A percentile compares a stretch with the other conserved stretches of the same genome.
These are phyloP conservation scores for Pythium biforme DNA, from an alignment of 352 stramenopile genomes.

Conservation along the genomic window DNA sequence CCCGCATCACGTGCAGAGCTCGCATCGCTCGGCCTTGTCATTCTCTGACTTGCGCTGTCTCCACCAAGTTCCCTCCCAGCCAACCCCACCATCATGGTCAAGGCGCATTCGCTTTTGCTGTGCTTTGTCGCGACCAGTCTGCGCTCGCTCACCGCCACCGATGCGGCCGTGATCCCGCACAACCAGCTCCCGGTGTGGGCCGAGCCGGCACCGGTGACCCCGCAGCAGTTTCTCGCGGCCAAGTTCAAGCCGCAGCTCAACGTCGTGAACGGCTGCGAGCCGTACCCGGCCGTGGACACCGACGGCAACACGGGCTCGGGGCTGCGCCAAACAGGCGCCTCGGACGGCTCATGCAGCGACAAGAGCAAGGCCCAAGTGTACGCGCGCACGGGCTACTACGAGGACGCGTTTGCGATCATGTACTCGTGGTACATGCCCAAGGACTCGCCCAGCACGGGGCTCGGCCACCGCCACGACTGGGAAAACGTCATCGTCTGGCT, in stretches of 20 bases:
- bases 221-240: constrained; percentile 19
- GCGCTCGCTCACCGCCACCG: neutral
- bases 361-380: constrained; percentile 31
- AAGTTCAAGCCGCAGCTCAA: constrained; percentile 33
- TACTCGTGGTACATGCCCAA: constrained; percentile 53
- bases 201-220: constrained; percentile 1
- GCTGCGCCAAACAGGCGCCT: constrained; percentile 20
- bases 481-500: constrained; percentile 39
- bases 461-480: constrained; percentile 31
- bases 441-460: constrained; percentile 28
- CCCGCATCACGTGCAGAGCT: too few species aligned
- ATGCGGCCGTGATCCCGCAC: constrained; percentile 9
- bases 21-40: too few species aligned
- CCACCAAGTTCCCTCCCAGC: too few species aligned
- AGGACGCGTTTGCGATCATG: constrained; percentile 32
- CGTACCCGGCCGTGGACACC: constrained; percentile 27
- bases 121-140: neutral
- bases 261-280: constrained; percentile 24
- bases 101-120: neutral
- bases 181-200: constrained; percentile 13
- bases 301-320: constrained; percentile 27
- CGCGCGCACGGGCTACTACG: constrained; percentile 26
- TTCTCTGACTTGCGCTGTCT: too few species aligned
- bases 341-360: constrained; percentile 14
- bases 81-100: neutral